phyloP scores from a whole-genome alignment of 1,284 basidiomycete species.

The Trametes pubescens region DNA sequence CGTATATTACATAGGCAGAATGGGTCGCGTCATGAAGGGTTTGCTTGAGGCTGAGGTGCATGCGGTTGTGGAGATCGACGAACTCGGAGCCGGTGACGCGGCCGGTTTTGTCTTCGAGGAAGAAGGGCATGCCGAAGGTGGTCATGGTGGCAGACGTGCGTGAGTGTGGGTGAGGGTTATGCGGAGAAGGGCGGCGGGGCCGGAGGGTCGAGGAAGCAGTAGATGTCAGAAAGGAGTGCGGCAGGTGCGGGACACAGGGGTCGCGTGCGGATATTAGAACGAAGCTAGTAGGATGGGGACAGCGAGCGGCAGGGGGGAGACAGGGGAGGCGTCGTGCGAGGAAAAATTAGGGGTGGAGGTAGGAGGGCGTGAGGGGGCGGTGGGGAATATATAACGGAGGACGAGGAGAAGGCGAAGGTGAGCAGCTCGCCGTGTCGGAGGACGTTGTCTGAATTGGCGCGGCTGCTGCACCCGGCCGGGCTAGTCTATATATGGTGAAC shows the following conservation, averaged over 20 bases:
- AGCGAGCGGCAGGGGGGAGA: slow-evolving; percentile 4
- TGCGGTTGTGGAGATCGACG: slow-evolving; percentile 67
- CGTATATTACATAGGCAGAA: slow-evolving; percentile 61
- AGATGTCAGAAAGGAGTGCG: slow-evolving; percentile 18
- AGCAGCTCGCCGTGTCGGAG: slow-evolving; percentile 3
- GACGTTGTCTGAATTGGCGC: slow-evolving; percentile 14
- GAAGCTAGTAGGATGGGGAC: slow-evolving; percentile 6
- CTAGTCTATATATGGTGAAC: slow-evolving; percentile 16
- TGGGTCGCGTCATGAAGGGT: slow-evolving; percentile 51
- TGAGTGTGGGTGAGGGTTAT: slow-evolving; percentile 1
- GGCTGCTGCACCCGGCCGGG: background rate
- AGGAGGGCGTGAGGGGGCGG: background rate
- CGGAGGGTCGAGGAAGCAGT: background rate
- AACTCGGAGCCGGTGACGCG: slow-evolving; percentile 61
- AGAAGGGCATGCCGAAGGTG: slow-evolving; percentile 61
- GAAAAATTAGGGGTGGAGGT: slow-evolving; percentile 14
- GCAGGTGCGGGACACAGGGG: slow-evolving; percentile 9
- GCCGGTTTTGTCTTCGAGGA: slow-evolving; percentile 70
- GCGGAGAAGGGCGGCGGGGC: background rate
- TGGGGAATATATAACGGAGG: slow-evolving; percentile 8
- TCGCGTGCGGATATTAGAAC: slow-evolving; percentile 9
- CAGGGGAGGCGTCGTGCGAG: slow-evolving; percentile 5
- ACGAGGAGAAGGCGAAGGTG: background rate
- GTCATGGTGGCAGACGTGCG: slow-evolving; percentile 44
- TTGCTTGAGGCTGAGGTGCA: slow-evolving; percentile 57